These are phyloP conservation scores for Multifurca ochricompacta DNA, from an alignment of 768 basidiomycete genomes.

Conservation along the genomic window DNA sequence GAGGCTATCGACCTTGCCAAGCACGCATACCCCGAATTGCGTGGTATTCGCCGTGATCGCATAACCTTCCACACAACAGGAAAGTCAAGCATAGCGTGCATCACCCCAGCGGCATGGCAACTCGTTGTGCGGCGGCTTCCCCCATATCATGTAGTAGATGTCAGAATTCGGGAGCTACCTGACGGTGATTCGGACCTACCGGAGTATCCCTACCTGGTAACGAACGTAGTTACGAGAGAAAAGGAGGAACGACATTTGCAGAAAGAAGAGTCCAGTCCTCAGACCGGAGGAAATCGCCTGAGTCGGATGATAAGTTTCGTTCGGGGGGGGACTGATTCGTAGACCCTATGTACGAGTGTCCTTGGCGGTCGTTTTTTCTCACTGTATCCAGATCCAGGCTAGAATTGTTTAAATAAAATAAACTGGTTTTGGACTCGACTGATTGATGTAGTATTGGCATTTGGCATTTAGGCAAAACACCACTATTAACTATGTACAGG, in stretches of 20 bases:
- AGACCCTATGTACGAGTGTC: neutral
- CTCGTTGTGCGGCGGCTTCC: conserved; percentile 16
- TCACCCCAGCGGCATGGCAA: conserved; percentile 19
- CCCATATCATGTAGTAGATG: conserved; percentile 16
- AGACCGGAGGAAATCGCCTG: neutral
- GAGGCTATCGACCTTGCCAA: conserved; percentile 17
- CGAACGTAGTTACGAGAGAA: neutral
- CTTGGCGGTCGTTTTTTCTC: neutral
- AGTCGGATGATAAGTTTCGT: conserved; percentile 12
- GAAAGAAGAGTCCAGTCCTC: neutral
- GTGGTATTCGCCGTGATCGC: conserved; percentile 10
- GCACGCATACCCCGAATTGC: conserved; percentile 12
- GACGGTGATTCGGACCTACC: conserved; percentile 8
- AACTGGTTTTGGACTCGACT: neutral
- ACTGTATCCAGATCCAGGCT: neutral
- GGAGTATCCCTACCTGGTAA: neutral
- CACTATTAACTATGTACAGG: no score
- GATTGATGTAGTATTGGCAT: neutral
- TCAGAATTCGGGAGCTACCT: conserved; percentile 9
- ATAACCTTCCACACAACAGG: conserved; percentile 18
- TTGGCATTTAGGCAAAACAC: neutral
- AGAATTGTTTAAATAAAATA: neutral
- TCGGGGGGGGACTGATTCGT: conserved; percentile 6
- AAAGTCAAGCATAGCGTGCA: conserved; percentile 17
- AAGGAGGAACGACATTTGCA: conserved; percentile 1